These are phyloP conservation scores for Phalaenopsis equestris DNA, from an alignment of 106 monocot species.

Conservation along the genomic window DNA sequence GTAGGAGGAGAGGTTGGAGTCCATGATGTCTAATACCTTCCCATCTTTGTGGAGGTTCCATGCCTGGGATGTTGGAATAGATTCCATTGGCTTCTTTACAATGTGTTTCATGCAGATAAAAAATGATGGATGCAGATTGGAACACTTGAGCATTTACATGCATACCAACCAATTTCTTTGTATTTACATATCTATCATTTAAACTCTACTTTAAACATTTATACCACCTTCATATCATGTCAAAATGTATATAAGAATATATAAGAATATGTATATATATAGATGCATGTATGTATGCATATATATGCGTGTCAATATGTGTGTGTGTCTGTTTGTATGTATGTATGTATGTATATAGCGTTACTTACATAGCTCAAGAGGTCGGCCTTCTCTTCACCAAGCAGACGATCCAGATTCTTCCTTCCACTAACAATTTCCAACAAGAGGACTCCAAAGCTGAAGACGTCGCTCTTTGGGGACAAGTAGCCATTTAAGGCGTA, in stretches of 20 bases:
- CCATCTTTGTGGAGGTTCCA: slow-evolving; percentile 53
- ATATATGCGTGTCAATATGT: too few species aligned
- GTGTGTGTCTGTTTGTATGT: too few species aligned
- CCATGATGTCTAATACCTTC: slow-evolving; percentile 37
- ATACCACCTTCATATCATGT: too few species aligned
- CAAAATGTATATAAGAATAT: too few species aligned
- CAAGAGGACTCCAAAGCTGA: slow-evolving; percentile 3
- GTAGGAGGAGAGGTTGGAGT: slow-evolving; percentile 20
- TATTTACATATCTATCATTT: too few species aligned
- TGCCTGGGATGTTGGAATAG: slow-evolving; percentile 19
- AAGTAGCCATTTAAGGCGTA: slow-evolving; percentile 8
- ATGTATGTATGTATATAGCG: too few species aligned
- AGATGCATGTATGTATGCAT: too few species aligned
- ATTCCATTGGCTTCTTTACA: background rate
- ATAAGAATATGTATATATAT: too few species aligned
- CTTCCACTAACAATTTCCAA: slow-evolving; percentile 9
- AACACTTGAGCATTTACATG: background rate
- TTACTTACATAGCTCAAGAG: slow-evolving; percentile 2
- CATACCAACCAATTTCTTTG: too few species aligned
- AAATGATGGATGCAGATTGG: background rate
- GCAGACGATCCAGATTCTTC: background rate
- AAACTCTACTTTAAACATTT: too few species aligned
- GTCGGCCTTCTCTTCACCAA: background rate
- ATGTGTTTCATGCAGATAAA: background rate
- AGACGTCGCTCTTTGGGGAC: slow-evolving; percentile 4